These are phyloP conservation scores for Gossypium thurberi DNA, from an alignment of 345 rosid species.

Conservation along the genomic window DNA sequence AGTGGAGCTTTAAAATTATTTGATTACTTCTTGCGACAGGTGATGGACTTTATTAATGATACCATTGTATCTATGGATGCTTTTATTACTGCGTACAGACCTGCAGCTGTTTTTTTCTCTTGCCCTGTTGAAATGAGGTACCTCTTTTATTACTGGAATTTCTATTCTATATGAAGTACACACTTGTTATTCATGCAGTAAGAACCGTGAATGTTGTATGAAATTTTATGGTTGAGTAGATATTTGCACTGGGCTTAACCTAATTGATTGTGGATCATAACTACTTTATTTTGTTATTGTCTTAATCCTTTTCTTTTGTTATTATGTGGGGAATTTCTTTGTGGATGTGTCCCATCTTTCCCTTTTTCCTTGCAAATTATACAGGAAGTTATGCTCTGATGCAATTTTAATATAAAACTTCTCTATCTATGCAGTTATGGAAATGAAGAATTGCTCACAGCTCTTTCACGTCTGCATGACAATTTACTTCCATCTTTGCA, in stretches of 20 bases:
- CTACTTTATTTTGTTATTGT: neutral
- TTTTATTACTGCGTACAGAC: slow-evolving; percentile 55
- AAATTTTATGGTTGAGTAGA: neutral
- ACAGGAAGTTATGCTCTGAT: slow-evolving; percentile 6
- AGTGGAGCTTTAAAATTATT: slow-evolving; percentile 1
- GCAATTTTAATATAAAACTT: slow-evolving; percentile 13
- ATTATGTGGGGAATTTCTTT: neutral
- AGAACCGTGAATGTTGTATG: neutral
- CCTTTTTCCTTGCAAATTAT: neutral
- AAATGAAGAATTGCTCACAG: slow-evolving; percentile 62
- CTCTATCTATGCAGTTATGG: slow-evolving; percentile 55
- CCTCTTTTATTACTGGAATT: slow-evolving; percentile 11
- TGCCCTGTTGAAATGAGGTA: slow-evolving; percentile 77
- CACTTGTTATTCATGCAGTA: neutral
- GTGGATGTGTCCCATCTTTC: neutral
- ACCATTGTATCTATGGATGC: slow-evolving; percentile 87
- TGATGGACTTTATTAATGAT: slow-evolving; percentile 96
- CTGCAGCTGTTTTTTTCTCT: slow-evolving; percentile 62
- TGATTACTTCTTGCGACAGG: slow-evolving; percentile 32
- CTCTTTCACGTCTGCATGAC: slow-evolving; percentile 73
- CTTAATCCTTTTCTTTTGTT: neutral
- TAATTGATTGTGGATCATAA: slow-evolving; percentile 1
- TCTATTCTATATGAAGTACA: slow-evolving; percentile 7
- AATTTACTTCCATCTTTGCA: slow-evolving; percentile 72
- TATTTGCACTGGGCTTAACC: slow-evolving; percentile 4